A percentile compares a stretch with the other conserved stretches of the same genome.
phyloP scores from a whole-genome alignment of 2,329 filamentous ascomycete genomes.

The Alternaria triticimaculans region DNA sequence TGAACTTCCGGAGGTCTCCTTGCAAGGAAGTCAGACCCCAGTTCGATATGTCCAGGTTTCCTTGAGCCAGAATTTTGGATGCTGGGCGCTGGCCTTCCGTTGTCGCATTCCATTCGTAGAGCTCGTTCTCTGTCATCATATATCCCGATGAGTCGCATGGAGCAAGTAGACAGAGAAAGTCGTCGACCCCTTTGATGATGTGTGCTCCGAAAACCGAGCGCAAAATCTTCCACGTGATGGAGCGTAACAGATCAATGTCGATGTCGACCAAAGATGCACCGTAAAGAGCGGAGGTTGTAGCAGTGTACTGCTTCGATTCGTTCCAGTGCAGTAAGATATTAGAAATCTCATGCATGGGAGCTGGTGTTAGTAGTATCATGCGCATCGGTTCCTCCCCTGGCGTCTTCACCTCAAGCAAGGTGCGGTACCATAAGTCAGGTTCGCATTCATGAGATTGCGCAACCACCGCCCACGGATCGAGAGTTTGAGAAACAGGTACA shows the following conservation, averaged over 20 bases:
- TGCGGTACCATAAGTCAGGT: slow-evolving; percentile 26
- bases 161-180: slow-evolving; percentile 41
- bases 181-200: slow-evolving; percentile 30
- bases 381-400: slow-evolving; percentile 19
- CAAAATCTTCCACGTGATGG: slow-evolving; percentile 37
- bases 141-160: slow-evolving; percentile 24
- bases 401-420: slow-evolving; percentile 21
- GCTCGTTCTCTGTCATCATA: slow-evolving; percentile 8
- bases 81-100: slow-evolving; percentile 20
- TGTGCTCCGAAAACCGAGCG: slow-evolving; percentile 23
- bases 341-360: slow-evolving; percentile 24
- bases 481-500: slow-evolving; percentile 27
- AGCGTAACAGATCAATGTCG: slow-evolving; percentile 26
- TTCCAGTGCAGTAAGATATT: slow-evolving; percentile 43
- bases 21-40: slow-evolving; percentile 35
- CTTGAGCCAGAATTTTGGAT: slow-evolving; percentile 15
- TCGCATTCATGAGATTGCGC: slow-evolving; percentile 19
- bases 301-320: slow-evolving; percentile 26
- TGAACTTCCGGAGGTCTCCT: slow-evolving; percentile 33
- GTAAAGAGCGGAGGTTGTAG: slow-evolving; percentile 21
- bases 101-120: slow-evolving; percentile 24
- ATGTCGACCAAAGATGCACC: slow-evolving; percentile 13
- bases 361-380: slow-evolving; percentile 33
- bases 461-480: slow-evolving; percentile 41
- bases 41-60: slow-evolving; percentile 1